Percentiles rank a stretch among this genome's conserved stretches.
These are phyloP conservation scores for Fusarium secorum DNA, from an alignment of 2,329 filamentous ascomycete species.

Conservation along the genomic window DNA sequence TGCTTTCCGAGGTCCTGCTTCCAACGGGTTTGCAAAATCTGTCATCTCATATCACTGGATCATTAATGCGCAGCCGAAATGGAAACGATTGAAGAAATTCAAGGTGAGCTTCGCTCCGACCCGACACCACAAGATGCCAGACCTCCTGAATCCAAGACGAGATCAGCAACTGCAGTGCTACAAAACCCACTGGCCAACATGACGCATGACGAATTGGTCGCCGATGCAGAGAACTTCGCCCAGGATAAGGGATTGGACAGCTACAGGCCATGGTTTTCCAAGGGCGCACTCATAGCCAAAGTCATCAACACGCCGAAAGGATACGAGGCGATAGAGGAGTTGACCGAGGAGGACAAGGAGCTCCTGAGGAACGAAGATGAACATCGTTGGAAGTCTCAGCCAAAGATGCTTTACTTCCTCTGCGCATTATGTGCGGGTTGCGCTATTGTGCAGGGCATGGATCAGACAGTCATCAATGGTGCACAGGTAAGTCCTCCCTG, in stretches of 20 bases:
- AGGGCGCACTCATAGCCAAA: constrained; percentile 49
- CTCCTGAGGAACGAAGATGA: constrained; percentile 53
- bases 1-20: neutral
- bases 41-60: neutral
- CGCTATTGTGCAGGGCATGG: constrained; percentile 68
- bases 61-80: neutral
- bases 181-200: constrained; percentile 37
- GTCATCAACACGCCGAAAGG: constrained; percentile 11
- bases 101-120: neutral
- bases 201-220: constrained; percentile 26
- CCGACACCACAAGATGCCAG: neutral
- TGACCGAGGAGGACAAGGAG: constrained; percentile 45
- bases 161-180: constrained; percentile 9
- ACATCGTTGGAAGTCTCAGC: constrained; percentile 63
- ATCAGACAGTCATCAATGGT: constrained; percentile 68
- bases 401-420: constrained; percentile 51
- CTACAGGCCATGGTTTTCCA: constrained; percentile 51
- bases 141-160: neutral
- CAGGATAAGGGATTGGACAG: constrained; percentile 37
- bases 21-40: neutral
- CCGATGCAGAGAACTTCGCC: constrained; percentile 29
- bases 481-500: constrained; percentile 47
- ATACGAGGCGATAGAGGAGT: constrained; percentile 41
- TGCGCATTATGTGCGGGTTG: constrained; percentile 40
- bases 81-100: neutral